phyloP scores from a whole-genome alignment of 192 early-diverging fungal species.

The Mortierella antarctica region DNA sequence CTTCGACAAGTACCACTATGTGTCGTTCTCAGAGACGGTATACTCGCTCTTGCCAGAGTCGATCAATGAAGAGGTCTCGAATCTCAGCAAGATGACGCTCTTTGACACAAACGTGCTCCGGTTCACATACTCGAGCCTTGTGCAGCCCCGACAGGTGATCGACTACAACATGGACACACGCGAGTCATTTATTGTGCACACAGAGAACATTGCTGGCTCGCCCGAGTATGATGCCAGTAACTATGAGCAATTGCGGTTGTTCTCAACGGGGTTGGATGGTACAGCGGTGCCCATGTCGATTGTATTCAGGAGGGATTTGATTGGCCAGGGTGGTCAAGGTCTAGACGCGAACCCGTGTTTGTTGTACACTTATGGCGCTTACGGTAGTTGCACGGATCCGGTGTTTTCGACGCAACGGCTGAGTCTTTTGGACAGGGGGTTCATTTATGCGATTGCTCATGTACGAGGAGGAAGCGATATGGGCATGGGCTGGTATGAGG shows the following conservation, averaged over 20 bases:
- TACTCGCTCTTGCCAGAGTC: constrained; percentile 61
- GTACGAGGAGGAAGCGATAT: constrained; percentile 85
- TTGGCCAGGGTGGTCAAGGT: constrained; percentile 33
- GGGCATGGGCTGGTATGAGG: constrained; percentile 81
- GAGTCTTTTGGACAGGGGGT: constrained; percentile 80
- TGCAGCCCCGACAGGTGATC: constrained; percentile 62
- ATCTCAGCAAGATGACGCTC: constrained; percentile 56
- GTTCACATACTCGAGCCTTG: constrained; percentile 58
- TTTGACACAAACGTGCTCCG: constrained; percentile 57
- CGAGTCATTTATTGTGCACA: constrained; percentile 49
- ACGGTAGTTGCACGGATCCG: constrained; percentile 78
- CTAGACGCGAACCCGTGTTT: constrained; percentile 65
- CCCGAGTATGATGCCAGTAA: constrained; percentile 55
- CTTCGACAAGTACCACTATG: constrained; percentile 65
- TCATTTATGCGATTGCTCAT: constrained; percentile 83
- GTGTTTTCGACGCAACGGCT: constrained; percentile 80
- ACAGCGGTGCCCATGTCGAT: constrained; percentile 71
- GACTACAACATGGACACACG: constrained; percentile 71
- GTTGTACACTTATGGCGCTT: constrained; percentile 83
- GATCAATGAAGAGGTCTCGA: constrained; percentile 62
- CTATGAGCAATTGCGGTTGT: constrained; percentile 57
- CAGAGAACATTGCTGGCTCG: constrained; percentile 15
- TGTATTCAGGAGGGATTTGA: constrained; percentile 60
- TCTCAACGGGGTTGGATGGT: constrained; percentile 55
- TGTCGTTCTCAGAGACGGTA: constrained; percentile 68